These are phyloP conservation scores for Globisporangium megalacanthum DNA, from an alignment of 352 stramenopile species.

Conservation along the genomic window DNA sequence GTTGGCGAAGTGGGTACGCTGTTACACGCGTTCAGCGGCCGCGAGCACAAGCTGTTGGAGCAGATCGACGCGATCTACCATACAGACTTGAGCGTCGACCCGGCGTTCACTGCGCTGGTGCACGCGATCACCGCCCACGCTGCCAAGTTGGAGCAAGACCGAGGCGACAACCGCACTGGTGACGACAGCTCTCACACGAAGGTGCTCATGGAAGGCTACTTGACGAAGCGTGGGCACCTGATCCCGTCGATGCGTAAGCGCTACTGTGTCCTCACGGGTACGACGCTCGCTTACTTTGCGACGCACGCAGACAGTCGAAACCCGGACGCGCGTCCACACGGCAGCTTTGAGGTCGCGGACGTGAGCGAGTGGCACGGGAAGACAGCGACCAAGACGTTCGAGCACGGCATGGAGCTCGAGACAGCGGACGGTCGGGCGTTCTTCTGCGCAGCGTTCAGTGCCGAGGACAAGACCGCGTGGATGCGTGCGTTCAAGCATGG, in stretches of 20 bases:
- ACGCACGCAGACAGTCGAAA: slow-evolving; percentile 68
- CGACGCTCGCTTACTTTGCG: slow-evolving; percentile 54
- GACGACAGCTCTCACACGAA: neutral
- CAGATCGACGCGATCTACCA: slow-evolving; percentile 71
- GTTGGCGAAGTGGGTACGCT: slow-evolving; percentile 64
- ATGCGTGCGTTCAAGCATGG: slow-evolving; percentile 51
- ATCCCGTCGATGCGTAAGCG: slow-evolving; percentile 73
- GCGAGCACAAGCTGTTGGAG: slow-evolving; percentile 39
- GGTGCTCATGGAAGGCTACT: slow-evolving; percentile 69
- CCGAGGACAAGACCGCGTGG: slow-evolving; percentile 58
- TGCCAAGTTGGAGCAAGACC: slow-evolving; percentile 2
- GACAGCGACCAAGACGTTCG: slow-evolving; percentile 43
- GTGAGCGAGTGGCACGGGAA: slow-evolving; percentile 72
- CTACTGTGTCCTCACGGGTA: slow-evolving; percentile 58
- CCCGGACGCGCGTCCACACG: slow-evolving; percentile 16
- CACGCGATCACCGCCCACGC: slow-evolving; percentile 15
- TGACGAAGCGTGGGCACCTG: slow-evolving; percentile 66
- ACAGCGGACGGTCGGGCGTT: slow-evolving; percentile 61
- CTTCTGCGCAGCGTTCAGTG: slow-evolving; percentile 54
- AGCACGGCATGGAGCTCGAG: slow-evolving; percentile 64
- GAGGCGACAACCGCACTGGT: neutral
- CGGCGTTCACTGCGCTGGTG: slow-evolving; percentile 23
- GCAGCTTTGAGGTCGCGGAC: slow-evolving; percentile 39
- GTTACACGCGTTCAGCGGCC: slow-evolving; percentile 47
- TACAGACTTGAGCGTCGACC: slow-evolving; percentile 31